phyloP scores from a whole-genome alignment of 306 rosid genomes.

The Prunus dulcis region DNA sequence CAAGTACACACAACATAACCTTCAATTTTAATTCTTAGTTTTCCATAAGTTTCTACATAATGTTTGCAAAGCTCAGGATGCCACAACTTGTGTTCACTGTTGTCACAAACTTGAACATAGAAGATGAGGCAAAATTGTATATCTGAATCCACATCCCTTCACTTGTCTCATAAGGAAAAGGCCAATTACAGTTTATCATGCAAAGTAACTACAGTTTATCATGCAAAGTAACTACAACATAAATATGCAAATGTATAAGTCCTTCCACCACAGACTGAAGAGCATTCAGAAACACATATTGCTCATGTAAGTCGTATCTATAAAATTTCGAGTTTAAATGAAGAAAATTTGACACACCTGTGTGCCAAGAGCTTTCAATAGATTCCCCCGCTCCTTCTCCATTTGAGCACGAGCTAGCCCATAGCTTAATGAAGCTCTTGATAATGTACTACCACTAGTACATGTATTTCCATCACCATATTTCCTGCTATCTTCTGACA shows the following conservation, averaged over 20 bases:
- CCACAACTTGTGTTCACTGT: not conserved
- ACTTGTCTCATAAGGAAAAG: not conserved
- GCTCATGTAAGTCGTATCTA: slow-evolving; percentile 8
- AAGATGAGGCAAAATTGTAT: not conserved
- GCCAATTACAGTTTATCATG: not conserved
- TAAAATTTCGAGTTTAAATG: not conserved
- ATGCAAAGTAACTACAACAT: not conserved
- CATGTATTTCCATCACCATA: slow-evolving; percentile 96
- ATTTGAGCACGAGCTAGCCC: slow-evolving; percentile 88
- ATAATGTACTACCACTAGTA: slow-evolving; percentile 79
- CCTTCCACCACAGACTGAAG: not conserved
- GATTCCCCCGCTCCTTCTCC: slow-evolving; percentile 91
- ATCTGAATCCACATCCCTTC: not conserved
- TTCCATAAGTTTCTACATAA: not conserved
- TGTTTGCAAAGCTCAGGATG: not conserved
- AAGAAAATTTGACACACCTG: slow-evolving; percentile 51
- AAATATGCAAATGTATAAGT: not conserved
- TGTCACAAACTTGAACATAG: not conserved
- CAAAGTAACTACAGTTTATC: not conserved
- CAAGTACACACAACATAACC: not conserved
- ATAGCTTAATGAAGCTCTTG: slow-evolving; percentile 75
- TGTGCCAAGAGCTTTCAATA: slow-evolving; percentile 90
- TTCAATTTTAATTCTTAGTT: not conserved
- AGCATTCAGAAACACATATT: not conserved
- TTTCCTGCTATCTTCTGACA: slow-evolving; percentile 96